Percentiles rank a stretch among this genome's conserved stretches.
Evolutionary conservation across 371 early-diverging fungal genomes (phyloP).

Genomic region (Mortierella sp.): DNA sequence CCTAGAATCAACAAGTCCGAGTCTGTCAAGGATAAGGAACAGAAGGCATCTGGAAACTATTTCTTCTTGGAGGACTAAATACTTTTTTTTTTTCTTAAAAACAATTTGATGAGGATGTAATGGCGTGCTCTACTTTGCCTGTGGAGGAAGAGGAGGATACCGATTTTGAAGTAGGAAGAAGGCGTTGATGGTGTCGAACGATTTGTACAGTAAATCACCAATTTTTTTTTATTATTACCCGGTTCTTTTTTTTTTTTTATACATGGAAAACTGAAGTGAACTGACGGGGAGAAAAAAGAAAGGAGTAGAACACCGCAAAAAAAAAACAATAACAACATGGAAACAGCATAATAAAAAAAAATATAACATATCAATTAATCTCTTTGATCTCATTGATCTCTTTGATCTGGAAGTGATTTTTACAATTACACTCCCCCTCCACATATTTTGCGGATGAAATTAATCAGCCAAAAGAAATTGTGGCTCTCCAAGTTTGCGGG

Average conservation of each 20-base stretch:
- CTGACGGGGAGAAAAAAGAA: neutral
- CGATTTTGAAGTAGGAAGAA: slow-evolving; percentile 3
- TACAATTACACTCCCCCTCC: neutral
- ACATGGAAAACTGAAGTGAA: neutral
- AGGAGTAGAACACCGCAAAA: neutral
- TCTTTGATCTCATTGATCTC: neutral
- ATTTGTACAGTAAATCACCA: slow-evolving; percentile 11
- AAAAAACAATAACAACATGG: neutral
- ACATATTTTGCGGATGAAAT: too few species aligned
- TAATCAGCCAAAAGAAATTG: too few species aligned
- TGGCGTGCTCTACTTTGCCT: too few species aligned
- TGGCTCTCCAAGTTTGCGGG: neutral
- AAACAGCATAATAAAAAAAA: neutral
- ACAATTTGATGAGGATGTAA: neutral
- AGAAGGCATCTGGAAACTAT: slow-evolving; percentile 95
- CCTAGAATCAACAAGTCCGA: slow-evolving; percentile 99
- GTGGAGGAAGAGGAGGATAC: neutral
- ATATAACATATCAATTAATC: neutral
- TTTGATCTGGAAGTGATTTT: too few species aligned
- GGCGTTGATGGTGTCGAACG: slow-evolving; percentile 5
- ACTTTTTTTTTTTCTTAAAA: neutral
- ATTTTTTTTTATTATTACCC: slow-evolving; percentile 5
- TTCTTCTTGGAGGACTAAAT: slow-evolving; percentile 89
- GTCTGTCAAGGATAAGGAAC: slow-evolving; percentile 98
- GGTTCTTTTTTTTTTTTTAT: neutral